Evolutionary conservation across 352 stramenopile genomes (phyloP).

Genomic region (Phytophthora hibernalis): DNA sequence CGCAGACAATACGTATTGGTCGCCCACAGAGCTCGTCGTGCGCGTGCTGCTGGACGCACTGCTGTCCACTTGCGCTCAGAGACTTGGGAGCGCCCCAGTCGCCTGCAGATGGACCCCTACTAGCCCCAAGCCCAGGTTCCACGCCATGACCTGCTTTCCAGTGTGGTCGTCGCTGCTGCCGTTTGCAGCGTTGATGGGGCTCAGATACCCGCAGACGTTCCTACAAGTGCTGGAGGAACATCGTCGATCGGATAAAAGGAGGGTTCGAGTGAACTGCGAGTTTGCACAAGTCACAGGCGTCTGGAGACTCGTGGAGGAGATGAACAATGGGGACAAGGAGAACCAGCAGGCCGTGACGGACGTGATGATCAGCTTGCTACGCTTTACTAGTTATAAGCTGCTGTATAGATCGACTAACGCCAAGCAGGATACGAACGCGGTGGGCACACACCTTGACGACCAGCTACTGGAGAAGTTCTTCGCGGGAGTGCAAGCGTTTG

Average conservation of each 20-base stretch:
- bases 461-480: slow-evolving; percentile 75
- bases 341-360: slow-evolving; percentile 14
- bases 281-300: slow-evolving; percentile 68
- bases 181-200: slow-evolving; percentile 52
- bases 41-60: slow-evolving; percentile 60
- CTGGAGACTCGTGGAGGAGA: slow-evolving; percentile 59
- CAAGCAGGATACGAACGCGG: slow-evolving; percentile 1
- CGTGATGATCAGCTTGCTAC: slow-evolving; percentile 39
- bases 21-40: slow-evolving; percentile 31
- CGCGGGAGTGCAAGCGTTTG: slow-evolving; percentile 54
- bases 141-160: slow-evolving; percentile 67
- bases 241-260: slow-evolving; percentile 2
- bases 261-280: slow-evolving; percentile 51
- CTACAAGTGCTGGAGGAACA: slow-evolving; percentile 29
- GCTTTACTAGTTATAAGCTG: slow-evolving; percentile 40
- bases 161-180: slow-evolving; percentile 67
- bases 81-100: slow-evolving; percentile 24
- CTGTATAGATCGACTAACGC: slow-evolving; percentile 15
- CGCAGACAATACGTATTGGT: slow-evolving; percentile 9
- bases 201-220: slow-evolving; percentile 39
- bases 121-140: slow-evolving; percentile 58
- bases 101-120: slow-evolving; percentile 54
- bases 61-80: slow-evolving; percentile 42
- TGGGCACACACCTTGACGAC: slow-evolving; percentile 44
- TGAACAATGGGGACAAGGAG: slow-evolving; percentile 34